Evolutionary conservation across 192 early-diverging fungal genomes (phyloP), one percentile per base, ranked within the genome.

Genomic region (Oehlia diaphana): DNA sequence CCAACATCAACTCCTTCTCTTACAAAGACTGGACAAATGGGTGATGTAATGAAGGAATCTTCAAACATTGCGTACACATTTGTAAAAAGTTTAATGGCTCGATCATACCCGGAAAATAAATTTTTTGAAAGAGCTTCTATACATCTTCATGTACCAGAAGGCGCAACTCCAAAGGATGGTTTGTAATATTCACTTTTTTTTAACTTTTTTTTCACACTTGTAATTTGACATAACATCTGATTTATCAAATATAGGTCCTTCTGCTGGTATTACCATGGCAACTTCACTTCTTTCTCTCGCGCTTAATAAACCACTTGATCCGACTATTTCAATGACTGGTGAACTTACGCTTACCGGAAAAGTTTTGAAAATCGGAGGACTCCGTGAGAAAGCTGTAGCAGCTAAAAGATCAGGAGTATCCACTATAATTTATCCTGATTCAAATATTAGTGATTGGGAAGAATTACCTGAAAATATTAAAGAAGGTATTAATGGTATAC

Each of bases 21-120:
- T 69, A 88, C 92, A 72, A 92, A 92, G 65, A 99, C 98, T 6
- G 98, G 97, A 23, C 97, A 99, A 85, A 88, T 99, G 82, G 98
- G 98, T 63, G 96, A 97, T 83, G 98, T 99, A 44, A 99, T 99
- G 97, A 99, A 99, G 88, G 98, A 99, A 83, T 95, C 93, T 31
- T 91, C 93, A 9, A 93, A 91, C 14, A 96, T 99, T 74, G 96
- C 98, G 0, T 99, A 99, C 88, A 98, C 98, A 1, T 99, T 89
- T 87, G 93, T 96, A n/a, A 94, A 95, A 82, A 90, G 95, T 33
- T 84, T 97, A 47, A 78, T 98, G 80, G 90, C 89, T 50, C 86
- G 84, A 19, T 82, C 85, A n/a, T 92, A 91, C 83, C 95, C 96
- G 9, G 88, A 92, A 23, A 98, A 96, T 84, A 88, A 87, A 74